A percentile compares a stretch with the other conserved stretches of the same genome.
Evolutionary conservation across 2,329 filamentous ascomycete species (phyloP).

Genomic region (Fusarium equiseti): DNA sequence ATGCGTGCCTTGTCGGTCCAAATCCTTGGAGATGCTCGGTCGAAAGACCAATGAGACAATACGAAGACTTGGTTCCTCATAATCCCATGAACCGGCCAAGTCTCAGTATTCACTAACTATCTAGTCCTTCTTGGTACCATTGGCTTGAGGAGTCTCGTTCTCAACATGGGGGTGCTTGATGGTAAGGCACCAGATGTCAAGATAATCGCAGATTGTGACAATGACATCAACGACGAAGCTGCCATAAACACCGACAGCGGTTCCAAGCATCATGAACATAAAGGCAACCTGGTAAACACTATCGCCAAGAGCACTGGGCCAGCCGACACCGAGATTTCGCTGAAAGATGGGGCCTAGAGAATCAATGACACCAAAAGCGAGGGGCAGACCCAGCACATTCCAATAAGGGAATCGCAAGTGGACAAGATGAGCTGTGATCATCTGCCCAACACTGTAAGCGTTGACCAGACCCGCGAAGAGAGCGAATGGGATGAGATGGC

Average conservation of each 20-base stretch:
- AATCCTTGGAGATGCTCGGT: neutral
- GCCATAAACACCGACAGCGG: constrained; percentile 91
- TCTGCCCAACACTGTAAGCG: constrained; percentile 93
- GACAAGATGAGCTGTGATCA: constrained; percentile 94
- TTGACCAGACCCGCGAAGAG: constrained; percentile 92
- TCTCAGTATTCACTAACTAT: neutral
- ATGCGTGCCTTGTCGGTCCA: neutral
- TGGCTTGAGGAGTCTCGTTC: constrained; percentile 46
- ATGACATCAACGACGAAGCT: constrained; percentile 98
- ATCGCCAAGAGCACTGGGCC: constrained; percentile 80
- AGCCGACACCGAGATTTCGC: constrained; percentile 71
- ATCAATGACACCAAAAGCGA: constrained; percentile 83
- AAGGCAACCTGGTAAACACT: constrained; percentile 91
- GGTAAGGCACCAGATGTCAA: constrained; percentile 98
- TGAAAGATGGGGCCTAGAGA: constrained; percentile 78
- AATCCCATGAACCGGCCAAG: neutral
- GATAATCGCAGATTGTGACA: constrained; percentile 95
- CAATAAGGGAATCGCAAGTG: constrained; percentile 89
- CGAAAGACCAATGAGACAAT: neutral
- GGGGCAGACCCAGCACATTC: constrained; percentile 84
- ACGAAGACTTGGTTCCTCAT: neutral
- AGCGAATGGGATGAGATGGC: constrained; percentile 89
- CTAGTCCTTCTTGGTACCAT: constrained; percentile 56
- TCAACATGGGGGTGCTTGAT: constrained; percentile 85
- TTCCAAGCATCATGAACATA: constrained; percentile 87